Evolutionary conservation across 768 basidiomycete genomes (phyloP).

Genomic region (Collybia mongolica): DNA sequence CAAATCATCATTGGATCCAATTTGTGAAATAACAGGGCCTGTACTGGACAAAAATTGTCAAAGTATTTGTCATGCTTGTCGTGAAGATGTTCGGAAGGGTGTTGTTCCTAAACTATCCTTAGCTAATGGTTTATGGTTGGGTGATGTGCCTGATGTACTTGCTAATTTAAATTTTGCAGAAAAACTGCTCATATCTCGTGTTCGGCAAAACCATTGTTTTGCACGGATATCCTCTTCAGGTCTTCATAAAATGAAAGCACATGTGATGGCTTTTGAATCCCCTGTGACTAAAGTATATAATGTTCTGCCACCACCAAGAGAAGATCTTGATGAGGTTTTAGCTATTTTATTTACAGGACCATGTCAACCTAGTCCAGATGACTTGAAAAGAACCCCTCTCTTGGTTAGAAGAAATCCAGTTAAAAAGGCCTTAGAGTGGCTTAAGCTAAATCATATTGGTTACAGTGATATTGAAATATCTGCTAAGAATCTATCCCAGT

Average conservation of each 20-base stretch:
- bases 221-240: constrained; percentile 25
- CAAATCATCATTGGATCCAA: neutral
- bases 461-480: constrained; percentile 31
- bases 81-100: neutral
- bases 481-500: constrained; percentile 18
- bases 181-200: neutral
- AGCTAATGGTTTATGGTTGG: neutral
- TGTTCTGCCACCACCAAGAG: constrained; percentile 15
- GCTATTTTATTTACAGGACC: constrained; percentile 31
- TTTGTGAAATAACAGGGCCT: constrained; percentile 1
- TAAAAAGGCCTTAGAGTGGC: constrained; percentile 27
- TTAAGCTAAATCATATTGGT: constrained; percentile 31
- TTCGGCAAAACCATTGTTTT: constrained; percentile 16
- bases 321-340: constrained; percentile 29
- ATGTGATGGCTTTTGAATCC: constrained; percentile 29
- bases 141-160: neutral
- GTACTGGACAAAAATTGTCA: neutral
- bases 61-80: neutral
- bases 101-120: neutral
- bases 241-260: constrained; percentile 28
- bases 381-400: constrained; percentile 11
- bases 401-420: neutral
- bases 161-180: neutral
- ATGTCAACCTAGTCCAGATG: constrained; percentile 18
- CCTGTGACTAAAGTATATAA: constrained; percentile 27